Base-by-base conservation (phyloP, 805 yeast genomes). In the Hanseniaspora jakobsenii region DNA sequence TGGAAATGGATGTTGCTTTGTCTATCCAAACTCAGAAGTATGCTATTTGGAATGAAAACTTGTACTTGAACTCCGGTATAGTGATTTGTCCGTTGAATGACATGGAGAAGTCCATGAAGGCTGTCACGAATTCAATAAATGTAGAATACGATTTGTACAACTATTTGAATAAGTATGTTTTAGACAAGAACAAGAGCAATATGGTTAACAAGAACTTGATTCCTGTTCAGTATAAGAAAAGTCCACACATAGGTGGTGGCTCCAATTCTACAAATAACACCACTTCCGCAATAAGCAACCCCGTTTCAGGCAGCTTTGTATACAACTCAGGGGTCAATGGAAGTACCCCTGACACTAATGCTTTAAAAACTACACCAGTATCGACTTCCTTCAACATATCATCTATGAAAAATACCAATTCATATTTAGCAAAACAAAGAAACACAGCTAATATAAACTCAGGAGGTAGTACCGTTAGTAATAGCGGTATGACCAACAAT, bases 1-100 rank as follows among this genome's bases (percentile, higher is more conserved):
- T 87, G 50, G 96, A 89, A 61, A 71, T 84, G 57, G 97, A 91
- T 61, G 76, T 84, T 38, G 97, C 96, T 8, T 66, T 89, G 69
- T 75, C 84, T 49, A 75, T 87, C 41, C 95, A 89, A 61, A 66
- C 91, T 46, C 89, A 83, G 54, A 85, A 86, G 57, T 89, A 80
- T 60, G 79, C 96, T 3, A 82, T 89, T 24, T 81, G 84, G 70
- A 74, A 78, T 42, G 97, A 89, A 62, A 82, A 84, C 17, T 69
- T 82, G 47, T 71, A 83, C 14, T 72, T 91, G 64, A 86, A 87
- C 55, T 71, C 82, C 16, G 97, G 96, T 22, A 81, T 86, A 32
- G 75, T 81, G 48, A 70, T 91, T 4, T 66, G 81, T 38, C 97
- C 97, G 2, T 64, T 89, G 38, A 66, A 67, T 44, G 66, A 67